Base-by-base conservation (phyloP, 169 alveolate species). In the Neospora caninum region DNA sequence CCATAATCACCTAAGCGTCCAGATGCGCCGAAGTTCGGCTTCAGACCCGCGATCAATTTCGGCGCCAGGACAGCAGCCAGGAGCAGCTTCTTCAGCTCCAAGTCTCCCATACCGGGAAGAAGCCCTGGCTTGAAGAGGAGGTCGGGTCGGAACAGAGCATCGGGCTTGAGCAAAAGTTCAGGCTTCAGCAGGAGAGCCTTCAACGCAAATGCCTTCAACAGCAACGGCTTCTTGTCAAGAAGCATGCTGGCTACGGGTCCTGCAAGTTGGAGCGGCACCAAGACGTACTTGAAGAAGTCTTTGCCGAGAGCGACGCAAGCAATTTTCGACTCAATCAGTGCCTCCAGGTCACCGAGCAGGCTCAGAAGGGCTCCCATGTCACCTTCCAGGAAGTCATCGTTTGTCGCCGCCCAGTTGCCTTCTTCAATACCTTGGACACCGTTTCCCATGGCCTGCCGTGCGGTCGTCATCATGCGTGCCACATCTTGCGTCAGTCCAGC, bases 401-500 rank as follows among this genome's bases (percentile, higher is more conserved):
- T n/a, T 4, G 45, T 36, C 6, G 84, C 84, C 6, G 45, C 41
- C 45, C 29, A 25, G 29, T 36, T 73, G 29, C 78, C 78, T 29
- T n/a, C 80, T 27, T 64, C 36, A 29, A 29, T 0, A n/a, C 29
- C 78, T 64, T 64, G 34, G 78, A 25, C 31, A n/a, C 31, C 78
- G 34, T 64, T 64, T 29, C 34, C 78, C 78, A 20, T 27, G 7
- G 78, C 78, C 78, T 73, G 43, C 6, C 84, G 84, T 16, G 84
- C 84, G 27, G 41, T 34, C 84, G n/a, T 73, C 84, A 73, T 73
- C 84, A 73, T 36, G 7, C 84, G 84, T 34, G 84, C 84, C 49
- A 73, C 41, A 13, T 73, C 84, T 73, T 36, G 49, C 45, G 84
- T 73, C 49, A 73, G 43, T 0, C 84, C 84, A 18, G 84, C 43